Conservation (phyloP, 306 rosid species). For the Astragalus membranaceus region DNA sequence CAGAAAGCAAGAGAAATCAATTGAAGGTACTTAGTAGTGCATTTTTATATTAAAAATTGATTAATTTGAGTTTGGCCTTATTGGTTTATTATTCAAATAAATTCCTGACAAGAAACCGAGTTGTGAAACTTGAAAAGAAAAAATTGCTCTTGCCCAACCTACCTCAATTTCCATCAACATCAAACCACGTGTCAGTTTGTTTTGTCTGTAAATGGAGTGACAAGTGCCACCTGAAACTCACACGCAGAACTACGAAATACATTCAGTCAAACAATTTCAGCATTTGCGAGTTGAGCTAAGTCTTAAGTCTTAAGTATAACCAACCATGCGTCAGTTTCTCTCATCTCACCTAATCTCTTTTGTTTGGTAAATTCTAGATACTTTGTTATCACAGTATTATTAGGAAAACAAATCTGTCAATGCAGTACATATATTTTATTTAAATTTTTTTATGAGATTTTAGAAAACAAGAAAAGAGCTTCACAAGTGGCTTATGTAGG, state of each 20-base stretch:
- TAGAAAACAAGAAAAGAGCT: too few species aligned
- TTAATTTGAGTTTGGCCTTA: slow-evolving; percentile 4
- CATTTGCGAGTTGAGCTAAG: too few species aligned
- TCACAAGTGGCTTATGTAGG: neutral
- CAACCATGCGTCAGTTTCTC: neutral
- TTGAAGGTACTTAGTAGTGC: too few species aligned
- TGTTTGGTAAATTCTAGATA: neutral
- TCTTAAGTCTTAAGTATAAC: too few species aligned
- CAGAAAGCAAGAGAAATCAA: neutral
- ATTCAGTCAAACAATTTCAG: too few species aligned
- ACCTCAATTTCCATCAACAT: neutral
- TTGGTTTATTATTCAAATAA: neutral
- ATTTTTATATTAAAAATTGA: neutral
- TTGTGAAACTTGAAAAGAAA: neutral
- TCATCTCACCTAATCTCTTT: neutral
- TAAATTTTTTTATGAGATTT: too few species aligned
- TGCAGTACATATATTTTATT: too few species aligned
- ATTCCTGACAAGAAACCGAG: neutral
- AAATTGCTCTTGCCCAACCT: neutral
- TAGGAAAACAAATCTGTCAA: too few species aligned
- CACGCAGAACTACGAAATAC: too few species aligned
- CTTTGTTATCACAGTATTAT: too few species aligned
- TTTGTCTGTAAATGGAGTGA: too few species aligned
- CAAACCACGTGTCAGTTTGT: neutral
- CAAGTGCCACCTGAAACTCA: too few species aligned